These are phyloP conservation scores for Cladosporium halotolerans DNA, from an alignment of 2,329 filamentous ascomycete species.

Conservation along the genomic window DNA sequence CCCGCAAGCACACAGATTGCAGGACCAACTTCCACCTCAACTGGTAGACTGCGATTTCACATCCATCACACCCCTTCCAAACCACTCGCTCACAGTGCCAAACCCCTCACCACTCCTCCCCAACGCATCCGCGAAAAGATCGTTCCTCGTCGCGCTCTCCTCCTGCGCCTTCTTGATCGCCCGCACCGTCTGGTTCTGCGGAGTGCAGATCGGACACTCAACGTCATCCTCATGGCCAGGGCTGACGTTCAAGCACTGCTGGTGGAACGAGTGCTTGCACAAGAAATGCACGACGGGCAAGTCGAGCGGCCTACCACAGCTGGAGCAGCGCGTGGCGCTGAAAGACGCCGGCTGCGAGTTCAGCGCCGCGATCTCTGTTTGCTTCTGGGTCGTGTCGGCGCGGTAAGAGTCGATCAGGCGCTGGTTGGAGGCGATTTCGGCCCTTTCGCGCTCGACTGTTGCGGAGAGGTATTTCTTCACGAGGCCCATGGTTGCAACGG, in stretches of 20 bases:
- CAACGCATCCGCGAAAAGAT: slow-evolving; percentile 78
- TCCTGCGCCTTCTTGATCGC: slow-evolving; percentile 81
- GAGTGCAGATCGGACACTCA: slow-evolving; percentile 81
- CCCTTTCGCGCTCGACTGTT: slow-evolving; percentile 81
- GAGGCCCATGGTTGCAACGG: slow-evolving; percentile 94
- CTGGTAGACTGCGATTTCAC: slow-evolving; percentile 21
- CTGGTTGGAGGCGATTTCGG: slow-evolving; percentile 75
- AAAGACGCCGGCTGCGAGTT: slow-evolving; percentile 78
- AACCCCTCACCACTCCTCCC: slow-evolving; percentile 66
- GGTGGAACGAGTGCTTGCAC: slow-evolving; percentile 95
- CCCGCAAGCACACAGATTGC: neutral
- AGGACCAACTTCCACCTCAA: neutral
- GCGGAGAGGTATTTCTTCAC: slow-evolving; percentile 86
- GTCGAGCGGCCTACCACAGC: slow-evolving; percentile 72
- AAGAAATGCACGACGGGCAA: slow-evolving; percentile 91
- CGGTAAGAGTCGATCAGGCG: slow-evolving; percentile 78
- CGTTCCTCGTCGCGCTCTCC: slow-evolving; percentile 79
- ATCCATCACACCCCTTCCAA: slow-evolving; percentile 85
- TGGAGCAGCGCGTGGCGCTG: slow-evolving; percentile 79
- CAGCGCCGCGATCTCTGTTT: slow-evolving; percentile 70
- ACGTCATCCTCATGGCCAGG: slow-evolving; percentile 51
- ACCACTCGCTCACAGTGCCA: slow-evolving; percentile 89
- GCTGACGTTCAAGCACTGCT: slow-evolving; percentile 68
- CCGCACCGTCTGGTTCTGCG: slow-evolving; percentile 78
- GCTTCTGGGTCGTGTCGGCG: slow-evolving; percentile 72